Evolutionary conservation across 306 rosid species (phyloP), one percentile per base, ranked within the genome.

Genomic region (Vicia villosa): DNA sequence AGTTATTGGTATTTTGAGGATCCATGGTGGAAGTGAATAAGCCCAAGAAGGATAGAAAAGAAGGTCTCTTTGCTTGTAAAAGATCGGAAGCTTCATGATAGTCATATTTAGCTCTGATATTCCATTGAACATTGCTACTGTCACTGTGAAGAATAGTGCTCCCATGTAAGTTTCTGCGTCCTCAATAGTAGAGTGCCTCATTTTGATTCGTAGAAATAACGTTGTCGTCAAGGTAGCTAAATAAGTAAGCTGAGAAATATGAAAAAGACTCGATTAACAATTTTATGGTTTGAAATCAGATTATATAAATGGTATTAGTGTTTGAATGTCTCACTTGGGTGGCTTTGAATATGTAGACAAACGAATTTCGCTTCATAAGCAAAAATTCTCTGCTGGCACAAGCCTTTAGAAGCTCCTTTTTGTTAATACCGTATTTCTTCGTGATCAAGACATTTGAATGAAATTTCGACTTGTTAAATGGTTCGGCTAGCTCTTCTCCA

Each of bases 281-380:
- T 34, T 34, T 34, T 34, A 34, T 34, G 38, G 10, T 34, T 47
- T 8, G 4, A 19, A 51, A 46, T 15, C 1, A 4, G 5, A 61
- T 45, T 0, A 36, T 49, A 38, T 41, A 20, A 63, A 69, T 37
- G 15, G 22, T 4, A 43, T 20, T 8, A 28, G 26, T 55, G 52
- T 41, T 14, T 45, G 67, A 70, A 70, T 66, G 8, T 7, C 96
- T 83, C 74, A 89, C 96, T 56, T 81, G 84, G 45, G 80, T 52
- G 9, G 77, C 66, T 81, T 88, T 89, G 88, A 92, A 92, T 61
- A 87, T 77, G 84, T 84, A 86, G 30, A 86, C 86, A 74, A 89
- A 87, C 11, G 88, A 82, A 81, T 88, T 92, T 79, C 96, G 67
- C 82, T 77, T 92, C 95, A 92, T 92, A 32, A 92, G 96, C 85